phyloP scores from a whole-genome alignment of 495 filamentous ascomycete genomes.

The Aspergillus avenaceus region DNA sequence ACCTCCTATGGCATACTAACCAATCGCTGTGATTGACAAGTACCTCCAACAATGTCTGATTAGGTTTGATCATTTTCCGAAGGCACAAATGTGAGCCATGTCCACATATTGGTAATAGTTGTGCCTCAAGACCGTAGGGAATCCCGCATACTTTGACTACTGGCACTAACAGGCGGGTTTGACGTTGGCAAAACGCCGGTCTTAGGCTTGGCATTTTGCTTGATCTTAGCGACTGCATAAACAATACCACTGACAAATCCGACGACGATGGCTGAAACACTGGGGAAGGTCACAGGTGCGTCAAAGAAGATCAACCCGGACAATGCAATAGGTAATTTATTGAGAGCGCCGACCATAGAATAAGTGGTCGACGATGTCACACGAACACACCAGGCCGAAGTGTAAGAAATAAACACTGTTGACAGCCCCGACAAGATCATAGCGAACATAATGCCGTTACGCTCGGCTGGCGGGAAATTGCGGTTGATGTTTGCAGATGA shows the following conservation, averaged over 20 bases:
- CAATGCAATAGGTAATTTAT: conserved; percentile 94
- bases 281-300: conserved; percentile 87
- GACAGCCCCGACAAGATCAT: conserved; percentile 94
- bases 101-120: no score
- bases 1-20: conserved; percentile 22
- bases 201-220: conserved; percentile 64
- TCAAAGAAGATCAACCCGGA: conserved; percentile 93
- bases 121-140: conserved; percentile 54
- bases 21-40: neutral
- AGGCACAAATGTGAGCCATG: neutral
- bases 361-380: conserved; percentile 96
- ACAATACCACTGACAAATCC: conserved; percentile 92
- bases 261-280: conserved; percentile 80
- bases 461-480: conserved; percentile 80
- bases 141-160: conserved; percentile 87
- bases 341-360: conserved; percentile 95
- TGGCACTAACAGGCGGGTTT: conserved; percentile 74
- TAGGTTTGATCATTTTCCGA: neutral
- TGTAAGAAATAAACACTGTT: conserved; percentile 97
- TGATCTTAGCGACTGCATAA: conserved; percentile 86
- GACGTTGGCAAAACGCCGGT: conserved; percentile 63
- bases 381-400: conserved; percentile 96
- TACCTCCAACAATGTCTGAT: neutral
- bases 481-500: conserved; percentile 72
- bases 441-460: conserved; percentile 72